phyloP scores from a whole-genome alignment of 768 basidiomycete genomes.

The Lentinus tigrinus region DNA sequence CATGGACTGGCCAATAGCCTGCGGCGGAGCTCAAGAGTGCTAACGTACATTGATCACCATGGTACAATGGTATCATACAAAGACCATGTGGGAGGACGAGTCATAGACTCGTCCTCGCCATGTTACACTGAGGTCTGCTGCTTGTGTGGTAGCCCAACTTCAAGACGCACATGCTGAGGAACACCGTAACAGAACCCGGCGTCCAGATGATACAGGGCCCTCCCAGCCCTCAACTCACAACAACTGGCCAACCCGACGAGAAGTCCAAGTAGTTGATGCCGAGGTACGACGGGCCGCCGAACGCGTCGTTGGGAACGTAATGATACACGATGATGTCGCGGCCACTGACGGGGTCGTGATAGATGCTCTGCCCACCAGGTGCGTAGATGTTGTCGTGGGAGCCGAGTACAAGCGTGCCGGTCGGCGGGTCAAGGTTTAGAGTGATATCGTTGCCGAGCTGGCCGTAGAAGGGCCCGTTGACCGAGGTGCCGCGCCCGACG shows the following conservation, averaged over 20 bases:
- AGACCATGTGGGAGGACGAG: too few relatives aligned
- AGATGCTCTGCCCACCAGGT: neutral
- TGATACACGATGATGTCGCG: neutral
- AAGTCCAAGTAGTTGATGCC: slow-evolving; percentile 1
- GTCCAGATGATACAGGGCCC: too few relatives aligned
- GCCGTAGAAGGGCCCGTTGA: neutral
- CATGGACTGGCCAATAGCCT: too few relatives aligned
- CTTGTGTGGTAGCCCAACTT: too few relatives aligned
- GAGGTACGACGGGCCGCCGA: slow-evolving; percentile 2
- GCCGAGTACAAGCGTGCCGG: slow-evolving; percentile 1
- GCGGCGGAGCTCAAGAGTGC: too few relatives aligned
- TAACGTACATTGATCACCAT: too few relatives aligned
- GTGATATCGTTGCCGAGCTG: neutral
- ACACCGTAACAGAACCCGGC: too few relatives aligned
- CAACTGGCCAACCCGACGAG: slow-evolving; percentile 1
- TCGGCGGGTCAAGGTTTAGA: neutral
- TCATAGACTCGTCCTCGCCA: too few relatives aligned
- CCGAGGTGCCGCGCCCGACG: neutral
- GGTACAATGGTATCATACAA: too few relatives aligned
- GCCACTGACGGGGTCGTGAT: neutral
- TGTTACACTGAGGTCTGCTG: too few relatives aligned
- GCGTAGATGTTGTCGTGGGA: slow-evolving; percentile 5
- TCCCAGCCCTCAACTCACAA: neutral
- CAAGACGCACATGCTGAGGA: too few relatives aligned
- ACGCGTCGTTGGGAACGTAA: neutral